Base-by-base conservation (phyloP, 83 land plant genomes). In the Thuja plicata region DNA sequence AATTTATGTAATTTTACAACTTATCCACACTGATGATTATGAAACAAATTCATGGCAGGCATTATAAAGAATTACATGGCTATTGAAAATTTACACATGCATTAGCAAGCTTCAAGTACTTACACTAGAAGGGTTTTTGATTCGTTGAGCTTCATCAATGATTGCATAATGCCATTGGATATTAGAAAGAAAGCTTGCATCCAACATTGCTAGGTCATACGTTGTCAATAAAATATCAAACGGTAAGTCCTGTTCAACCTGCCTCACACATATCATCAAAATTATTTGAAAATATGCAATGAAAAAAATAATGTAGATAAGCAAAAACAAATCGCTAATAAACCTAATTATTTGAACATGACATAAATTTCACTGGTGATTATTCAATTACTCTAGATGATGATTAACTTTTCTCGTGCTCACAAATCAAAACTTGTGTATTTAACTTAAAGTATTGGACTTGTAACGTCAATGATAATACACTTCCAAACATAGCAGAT, bases 111-210 rank as follows among this genome's bases (percentile, higher is more conserved):
- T 19, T 45, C 85, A 45, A 83, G 32, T 83, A 52, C 85, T 55
- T 93, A 97, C 99, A 91, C 95, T 96, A 19, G 96, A 93, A 90
- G 94, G 90, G 87, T 95, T 97, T 89, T 97, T 97, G 4, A 97
- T 94, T 66, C 98, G 92, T 87, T 96, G 99, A 87, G 99, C 98
- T 91, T 97, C 99, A 94, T 97, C 98, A 94, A 97, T 93, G 19
- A 97, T 89, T 9, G 97, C 89, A 92, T 93, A 96, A 38, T 90
- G 90, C 99, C 99, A 97, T 35, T 92, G 94, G 79, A 97, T 80
- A 86, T 97, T 95, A 71, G 94, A 94, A 57, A 97, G 95, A 84
- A 95, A 95, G 88, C 87, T 92, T 40, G 93, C 95, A 91, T 97
- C 99, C 88, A 94, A 77, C 91, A 97, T 89, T 73, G 94, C 99